phyloP scores from a whole-genome alignment of 768 basidiomycete genomes.

The Rubroboletus pulcherrimus region DNA sequence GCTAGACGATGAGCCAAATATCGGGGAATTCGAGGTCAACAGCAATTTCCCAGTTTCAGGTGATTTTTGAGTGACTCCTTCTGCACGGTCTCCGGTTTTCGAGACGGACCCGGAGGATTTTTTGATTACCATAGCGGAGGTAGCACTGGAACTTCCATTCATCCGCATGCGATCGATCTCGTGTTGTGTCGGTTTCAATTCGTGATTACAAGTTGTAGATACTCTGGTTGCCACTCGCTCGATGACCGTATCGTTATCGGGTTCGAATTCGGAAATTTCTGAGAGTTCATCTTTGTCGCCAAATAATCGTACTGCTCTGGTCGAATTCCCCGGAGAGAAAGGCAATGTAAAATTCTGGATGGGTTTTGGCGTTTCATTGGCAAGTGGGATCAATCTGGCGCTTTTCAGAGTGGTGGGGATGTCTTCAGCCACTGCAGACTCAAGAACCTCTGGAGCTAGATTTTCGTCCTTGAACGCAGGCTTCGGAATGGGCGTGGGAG shows the following conservation, averaged over 20 bases:
- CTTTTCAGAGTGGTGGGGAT: neutral
- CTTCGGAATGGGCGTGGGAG: neutral
- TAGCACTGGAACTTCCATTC: conserved; percentile 10
- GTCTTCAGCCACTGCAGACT: neutral
- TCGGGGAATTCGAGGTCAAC: conserved; percentile 5
- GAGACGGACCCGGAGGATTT: neutral
- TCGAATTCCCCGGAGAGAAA: neutral
- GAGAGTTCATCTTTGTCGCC: conserved; percentile 27
- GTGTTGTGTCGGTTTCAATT: neutral
- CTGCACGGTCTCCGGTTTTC: neutral
- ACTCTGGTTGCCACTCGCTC: neutral
- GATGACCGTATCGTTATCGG: neutral
- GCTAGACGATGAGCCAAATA: conserved; percentile 10
- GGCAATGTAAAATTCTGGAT: neutral
- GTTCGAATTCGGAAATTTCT: conserved; percentile 33
- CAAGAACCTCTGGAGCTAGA: neutral
- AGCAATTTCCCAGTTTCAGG: neutral
- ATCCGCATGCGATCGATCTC: neutral
- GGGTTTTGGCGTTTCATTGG: neutral
- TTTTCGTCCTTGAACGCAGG: neutral
- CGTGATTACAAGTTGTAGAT: neutral
- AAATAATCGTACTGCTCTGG: conserved; percentile 2
- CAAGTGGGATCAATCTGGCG: neutral
- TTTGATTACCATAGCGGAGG: neutral
- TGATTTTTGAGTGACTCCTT: neutral